These are phyloP conservation scores for Dioscorea dumetorum DNA, from an alignment of 106 monocot genomes.

Conservation along the genomic window DNA sequence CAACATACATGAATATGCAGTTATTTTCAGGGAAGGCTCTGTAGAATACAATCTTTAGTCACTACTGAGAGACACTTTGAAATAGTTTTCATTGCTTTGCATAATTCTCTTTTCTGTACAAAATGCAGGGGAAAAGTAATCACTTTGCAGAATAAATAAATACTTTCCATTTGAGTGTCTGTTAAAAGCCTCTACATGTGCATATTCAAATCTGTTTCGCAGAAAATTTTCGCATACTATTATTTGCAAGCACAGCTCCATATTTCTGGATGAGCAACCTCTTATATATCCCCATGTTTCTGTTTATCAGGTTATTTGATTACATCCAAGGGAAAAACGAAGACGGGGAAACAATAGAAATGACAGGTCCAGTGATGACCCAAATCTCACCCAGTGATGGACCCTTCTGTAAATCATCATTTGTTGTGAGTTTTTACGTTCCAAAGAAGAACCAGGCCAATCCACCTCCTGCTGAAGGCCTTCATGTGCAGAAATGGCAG, in stretches of 20 bases:
- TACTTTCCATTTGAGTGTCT: neutral
- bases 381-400: slow-evolving; percentile 74
- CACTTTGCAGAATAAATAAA: too few species aligned
- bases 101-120: too few species aligned
- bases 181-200: neutral
- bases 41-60: too few species aligned
- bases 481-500: slow-evolving; percentile 60
- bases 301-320: slow-evolving; percentile 40
- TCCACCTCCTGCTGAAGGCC: slow-evolving; percentile 68
- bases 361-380: slow-evolving; percentile 80
- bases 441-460: slow-evolving; percentile 60
- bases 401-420: slow-evolving; percentile 77
- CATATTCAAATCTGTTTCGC: neutral
- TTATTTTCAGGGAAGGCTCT: too few species aligned
- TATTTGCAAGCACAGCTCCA: neutral
- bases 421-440: slow-evolving; percentile 78
- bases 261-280: neutral
- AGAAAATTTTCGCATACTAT: neutral
- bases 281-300: neutral
- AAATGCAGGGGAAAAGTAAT: too few species aligned
- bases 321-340: slow-evolving; percentile 81
- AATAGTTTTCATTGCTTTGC: too few species aligned
- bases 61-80: too few species aligned
- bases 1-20: too few species aligned
- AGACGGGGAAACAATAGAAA: slow-evolving; percentile 60